Evolutionary conservation across 1,284 basidiomycete genomes (phyloP).

Genomic region (Pholiota adiposa): DNA sequence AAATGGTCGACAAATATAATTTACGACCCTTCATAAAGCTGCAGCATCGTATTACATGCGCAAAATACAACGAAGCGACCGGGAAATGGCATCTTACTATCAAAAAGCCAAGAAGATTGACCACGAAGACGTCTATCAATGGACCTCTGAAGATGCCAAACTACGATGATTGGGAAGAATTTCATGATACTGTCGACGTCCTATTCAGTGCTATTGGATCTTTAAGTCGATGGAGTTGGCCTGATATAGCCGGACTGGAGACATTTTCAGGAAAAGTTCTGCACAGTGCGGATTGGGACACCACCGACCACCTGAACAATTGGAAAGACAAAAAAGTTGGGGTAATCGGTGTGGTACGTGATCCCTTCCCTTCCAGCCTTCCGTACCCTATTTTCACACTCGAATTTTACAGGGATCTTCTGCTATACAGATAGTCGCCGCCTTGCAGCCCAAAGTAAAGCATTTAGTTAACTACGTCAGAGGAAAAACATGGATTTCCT

Average conservation of each 20-base stretch:
- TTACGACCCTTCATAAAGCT: constrained; percentile 57
- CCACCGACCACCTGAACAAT: constrained; percentile 40
- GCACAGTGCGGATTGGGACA: constrained; percentile 63
- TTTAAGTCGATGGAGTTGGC: constrained; percentile 62
- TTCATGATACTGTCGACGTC: constrained; percentile 56
- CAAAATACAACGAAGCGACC: constrained; percentile 51
- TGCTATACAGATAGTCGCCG: constrained; percentile 66
- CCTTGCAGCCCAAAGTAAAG: constrained; percentile 56
- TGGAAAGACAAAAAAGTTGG: constrained; percentile 62
- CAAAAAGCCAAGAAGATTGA: constrained; percentile 33
- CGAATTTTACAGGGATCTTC: constrained; percentile 56
- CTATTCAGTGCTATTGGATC: constrained; percentile 55
- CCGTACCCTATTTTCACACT: neutral
- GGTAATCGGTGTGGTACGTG: constrained; percentile 61
- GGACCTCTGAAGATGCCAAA: constrained; percentile 19
- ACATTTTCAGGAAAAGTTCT: constrained; percentile 54
- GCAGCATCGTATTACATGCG: constrained; percentile 53
- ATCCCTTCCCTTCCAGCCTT: constrained; percentile 1
- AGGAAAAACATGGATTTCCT: constrained; percentile 64
- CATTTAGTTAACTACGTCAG: constrained; percentile 62
- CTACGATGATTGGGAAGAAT: constrained; percentile 41
- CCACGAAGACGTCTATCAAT: neutral
- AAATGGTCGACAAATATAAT: constrained; percentile 62
- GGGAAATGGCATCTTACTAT: constrained; percentile 61
- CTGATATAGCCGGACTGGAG: constrained; percentile 56